Conservation (phyloP, 2,329 filamentous ascomycete genomes). For the Cylindrodendrum hubeiense region DNA sequence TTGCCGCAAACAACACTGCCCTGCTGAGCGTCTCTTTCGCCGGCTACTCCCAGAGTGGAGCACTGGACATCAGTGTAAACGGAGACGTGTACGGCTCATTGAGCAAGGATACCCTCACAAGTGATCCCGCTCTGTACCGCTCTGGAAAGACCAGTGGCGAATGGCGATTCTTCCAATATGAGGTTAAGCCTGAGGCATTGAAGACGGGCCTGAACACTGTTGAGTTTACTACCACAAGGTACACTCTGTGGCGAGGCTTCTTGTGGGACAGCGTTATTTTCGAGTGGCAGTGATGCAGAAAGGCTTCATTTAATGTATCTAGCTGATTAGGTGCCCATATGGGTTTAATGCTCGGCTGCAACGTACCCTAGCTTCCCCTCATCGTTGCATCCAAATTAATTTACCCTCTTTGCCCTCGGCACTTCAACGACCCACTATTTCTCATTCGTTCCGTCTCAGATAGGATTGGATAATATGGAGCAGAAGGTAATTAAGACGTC, state of each 20-base stretch:
- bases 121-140: constrained; percentile 23
- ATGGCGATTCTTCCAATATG: constrained; percentile 28
- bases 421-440: too few species aligned
- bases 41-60: constrained; percentile 27
- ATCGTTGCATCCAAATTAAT: too few species aligned
- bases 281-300: constrained; percentile 19
- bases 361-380: too few species aligned
- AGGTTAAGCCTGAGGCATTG: constrained; percentile 13
- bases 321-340: too few species aligned
- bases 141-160: constrained; percentile 26
- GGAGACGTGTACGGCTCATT: constrained; percentile 18
- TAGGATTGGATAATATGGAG: too few species aligned
- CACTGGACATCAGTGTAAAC: constrained; percentile 22
- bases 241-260: constrained; percentile 28
- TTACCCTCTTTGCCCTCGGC: too few species aligned
- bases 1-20: constrained; percentile 18
- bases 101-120: constrained; percentile 17
- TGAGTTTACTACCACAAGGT: constrained; percentile 25
- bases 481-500: too few species aligned
- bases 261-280: constrained; percentile 29
- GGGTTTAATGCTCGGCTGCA: too few species aligned
- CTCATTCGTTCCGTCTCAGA: too few species aligned
- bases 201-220: constrained; percentile 20
- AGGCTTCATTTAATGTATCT: too few species aligned
- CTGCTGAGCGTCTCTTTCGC: constrained; percentile 22